Conservation (phyloP, 1,284 basidiomycete genomes). For the Malassezia brasiliensis region DNA sequence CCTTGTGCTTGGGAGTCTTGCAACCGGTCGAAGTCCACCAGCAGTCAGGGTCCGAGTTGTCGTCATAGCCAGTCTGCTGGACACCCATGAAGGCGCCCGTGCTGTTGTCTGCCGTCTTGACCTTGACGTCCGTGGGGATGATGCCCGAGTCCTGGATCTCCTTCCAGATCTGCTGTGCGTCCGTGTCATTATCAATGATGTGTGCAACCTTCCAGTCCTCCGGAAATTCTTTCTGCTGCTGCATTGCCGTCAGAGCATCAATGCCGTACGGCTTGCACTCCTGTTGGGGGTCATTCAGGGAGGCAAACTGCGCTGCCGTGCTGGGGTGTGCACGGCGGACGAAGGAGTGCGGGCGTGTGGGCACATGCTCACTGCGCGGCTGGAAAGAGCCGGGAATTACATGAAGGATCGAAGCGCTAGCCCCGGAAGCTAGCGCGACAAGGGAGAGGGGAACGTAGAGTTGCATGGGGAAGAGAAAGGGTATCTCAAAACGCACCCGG, state of each 20-base stretch:
- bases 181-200: slow-evolving; percentile 48
- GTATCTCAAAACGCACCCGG: too few relatives aligned
- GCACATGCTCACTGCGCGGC: not conserved
- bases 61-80: slow-evolving; percentile 1
- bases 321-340: not conserved
- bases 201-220: slow-evolving; percentile 47
- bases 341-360: too few relatives aligned
- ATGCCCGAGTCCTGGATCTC: slow-evolving; percentile 40
- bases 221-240: slow-evolving; percentile 23
- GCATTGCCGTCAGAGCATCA: slow-evolving; percentile 27
- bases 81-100: not conserved
- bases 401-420: too few relatives aligned
- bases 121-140: slow-evolving; percentile 43
- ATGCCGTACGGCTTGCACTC: slow-evolving; percentile 33
- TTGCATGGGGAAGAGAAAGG: too few relatives aligned
- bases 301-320: slow-evolving; percentile 22
- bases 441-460: too few relatives aligned
- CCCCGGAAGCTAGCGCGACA: too few relatives aligned
- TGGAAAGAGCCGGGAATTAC: too few relatives aligned
- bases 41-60: slow-evolving; percentile 32
- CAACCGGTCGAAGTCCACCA: slow-evolving; percentile 39
- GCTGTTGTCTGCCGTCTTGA: not conserved
- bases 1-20: slow-evolving; percentile 38
- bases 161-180: slow-evolving; percentile 42
- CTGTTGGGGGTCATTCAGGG: slow-evolving; percentile 16